These are phyloP conservation scores for Raddia distichophylla DNA, from an alignment of 176 grass and related monocot genomes.

Conservation along the genomic window DNA sequence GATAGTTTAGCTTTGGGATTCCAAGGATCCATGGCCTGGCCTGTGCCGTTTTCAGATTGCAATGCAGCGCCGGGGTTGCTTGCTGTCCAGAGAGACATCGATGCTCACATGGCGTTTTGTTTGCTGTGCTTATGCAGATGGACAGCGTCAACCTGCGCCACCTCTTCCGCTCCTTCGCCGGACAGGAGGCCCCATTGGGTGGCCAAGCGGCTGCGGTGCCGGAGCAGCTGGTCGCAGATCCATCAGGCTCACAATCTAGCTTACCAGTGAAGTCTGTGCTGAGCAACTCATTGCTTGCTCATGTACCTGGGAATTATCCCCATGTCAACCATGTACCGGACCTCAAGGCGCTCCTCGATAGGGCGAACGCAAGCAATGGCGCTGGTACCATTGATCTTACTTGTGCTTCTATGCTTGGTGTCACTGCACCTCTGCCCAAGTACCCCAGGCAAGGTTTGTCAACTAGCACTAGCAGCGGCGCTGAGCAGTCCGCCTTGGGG, in stretches of 20 bases:
- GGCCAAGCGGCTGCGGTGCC: slow-evolving; percentile 33
- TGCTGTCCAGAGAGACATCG: neutral
- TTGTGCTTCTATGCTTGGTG: slow-evolving; percentile 15
- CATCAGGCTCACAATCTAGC: slow-evolving; percentile 21
- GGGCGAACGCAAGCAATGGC: slow-evolving; percentile 35
- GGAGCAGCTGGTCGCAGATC: slow-evolving; percentile 31
- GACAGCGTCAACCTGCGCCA: slow-evolving; percentile 41
- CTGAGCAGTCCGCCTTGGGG: slow-evolving; percentile 43
- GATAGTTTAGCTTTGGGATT: neutral
- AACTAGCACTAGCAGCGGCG: slow-evolving; percentile 38
- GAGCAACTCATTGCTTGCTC: slow-evolving; percentile 51
- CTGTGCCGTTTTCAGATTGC: neutral
- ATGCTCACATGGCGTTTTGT: slow-evolving; percentile 6
- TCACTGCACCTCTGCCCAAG: slow-evolving; percentile 33
- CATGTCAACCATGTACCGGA: slow-evolving; percentile 29
- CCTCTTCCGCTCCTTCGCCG: slow-evolving; percentile 49
- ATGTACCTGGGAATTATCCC: slow-evolving; percentile 47
- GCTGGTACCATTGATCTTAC: slow-evolving; percentile 38
- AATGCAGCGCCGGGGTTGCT: neutral
- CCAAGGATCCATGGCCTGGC: too few relatives aligned
- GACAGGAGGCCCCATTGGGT: slow-evolving; percentile 14
- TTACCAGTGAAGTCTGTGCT: slow-evolving; percentile 37
- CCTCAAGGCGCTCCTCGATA: slow-evolving; percentile 41
- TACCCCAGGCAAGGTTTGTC: slow-evolving; percentile 32
- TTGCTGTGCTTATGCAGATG: slow-evolving; percentile 37